Percentiles rank a stretch among this genome's conserved stretches.
These are phyloP conservation scores for Nepenthes mirabilis DNA, from an alignment of 148 eudicot genomes.

Conservation along the genomic window DNA sequence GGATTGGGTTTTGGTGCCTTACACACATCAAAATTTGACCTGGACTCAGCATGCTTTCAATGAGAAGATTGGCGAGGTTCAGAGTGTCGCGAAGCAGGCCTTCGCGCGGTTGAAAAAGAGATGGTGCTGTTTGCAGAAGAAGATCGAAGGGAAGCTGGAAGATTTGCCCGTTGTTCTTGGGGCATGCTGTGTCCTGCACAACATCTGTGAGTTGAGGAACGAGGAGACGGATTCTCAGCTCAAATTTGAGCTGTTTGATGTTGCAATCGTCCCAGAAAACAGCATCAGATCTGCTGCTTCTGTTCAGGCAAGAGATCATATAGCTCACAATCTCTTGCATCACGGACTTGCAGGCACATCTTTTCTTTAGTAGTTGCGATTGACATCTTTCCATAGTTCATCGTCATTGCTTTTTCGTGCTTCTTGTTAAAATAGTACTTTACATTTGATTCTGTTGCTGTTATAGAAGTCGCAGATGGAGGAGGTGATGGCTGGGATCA, in stretches of 20 bases:
- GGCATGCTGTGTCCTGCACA: constrained; percentile 54
- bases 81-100: constrained; percentile 29
- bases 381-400: neutral
- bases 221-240: constrained; percentile 21
- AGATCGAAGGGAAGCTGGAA: constrained; percentile 51
- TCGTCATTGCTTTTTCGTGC: no score
- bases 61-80: constrained; percentile 31
- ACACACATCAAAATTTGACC: constrained; percentile 33
- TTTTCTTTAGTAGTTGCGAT: constrained; percentile 9
- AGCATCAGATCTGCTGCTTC: constrained; percentile 22
- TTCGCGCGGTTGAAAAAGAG: constrained; percentile 38
- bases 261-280: constrained; percentile 32
- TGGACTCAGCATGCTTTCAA: constrained; percentile 57
- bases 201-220: constrained; percentile 38
- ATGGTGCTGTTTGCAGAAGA: constrained; percentile 56
- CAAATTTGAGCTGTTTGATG: constrained; percentile 40
- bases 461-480: no score
- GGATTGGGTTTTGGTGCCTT: constrained; percentile 57
- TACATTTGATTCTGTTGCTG: no score
- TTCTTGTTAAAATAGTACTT: no score
- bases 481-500: no score
- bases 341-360: constrained; percentile 23
- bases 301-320: constrained; percentile 42
- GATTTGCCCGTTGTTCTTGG: constrained; percentile 49
- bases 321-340: constrained; percentile 54